Base-by-base conservation (phyloP, 106 monocot species). In the Amphibolis antarctica region DNA sequence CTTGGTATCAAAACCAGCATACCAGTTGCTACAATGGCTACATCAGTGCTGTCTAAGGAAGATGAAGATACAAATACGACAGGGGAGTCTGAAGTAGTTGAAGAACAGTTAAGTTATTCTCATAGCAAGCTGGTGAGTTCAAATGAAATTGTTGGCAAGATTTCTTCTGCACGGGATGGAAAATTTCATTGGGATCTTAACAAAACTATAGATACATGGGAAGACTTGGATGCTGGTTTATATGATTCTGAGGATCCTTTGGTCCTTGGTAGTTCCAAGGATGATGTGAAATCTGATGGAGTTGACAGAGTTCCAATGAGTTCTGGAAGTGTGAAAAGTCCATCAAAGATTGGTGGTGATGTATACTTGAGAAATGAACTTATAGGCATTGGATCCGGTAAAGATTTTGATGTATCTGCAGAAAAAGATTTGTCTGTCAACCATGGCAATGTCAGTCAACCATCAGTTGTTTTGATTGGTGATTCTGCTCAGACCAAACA, bases 141-240 rank as follows among this genome's bases (percentile, higher is more conserved):
- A 22, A 65, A 28, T 66, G 56, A 27, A 14, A n/a, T 12, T 59
- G 13, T 36, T 0, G 18, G 21, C 1, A 36, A 63, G 20, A 1
- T 9, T 20, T 26, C 47, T 53, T 55, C 68, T 14, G 63, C 66
- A 9, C 49, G 64, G 59, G 79, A 76, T 71, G 82, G 62, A 36
- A 89, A 77, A 67, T 62, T 96, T 63, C 74, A 70, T 23, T 96
- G 94, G 94, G 94, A 96, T 78, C 84, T 96, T 42, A 96, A 96
- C 46, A 79, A 69, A 42, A 76, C 58, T 15, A 85, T 85, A 76
- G 86, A 89, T 66, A 71, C 46, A 49, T 93, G 93, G 82, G 85
- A 87, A 18, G 56, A 67, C 54, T 51, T 13, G 52, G 75, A 80
- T 54, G 77, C 60, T 60, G 63, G 46, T n/a, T 44, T 19, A 23